Base-by-base conservation (phyloP, 495 filamentous ascomycete genomes). In the Xylaria intraflava region DNA sequence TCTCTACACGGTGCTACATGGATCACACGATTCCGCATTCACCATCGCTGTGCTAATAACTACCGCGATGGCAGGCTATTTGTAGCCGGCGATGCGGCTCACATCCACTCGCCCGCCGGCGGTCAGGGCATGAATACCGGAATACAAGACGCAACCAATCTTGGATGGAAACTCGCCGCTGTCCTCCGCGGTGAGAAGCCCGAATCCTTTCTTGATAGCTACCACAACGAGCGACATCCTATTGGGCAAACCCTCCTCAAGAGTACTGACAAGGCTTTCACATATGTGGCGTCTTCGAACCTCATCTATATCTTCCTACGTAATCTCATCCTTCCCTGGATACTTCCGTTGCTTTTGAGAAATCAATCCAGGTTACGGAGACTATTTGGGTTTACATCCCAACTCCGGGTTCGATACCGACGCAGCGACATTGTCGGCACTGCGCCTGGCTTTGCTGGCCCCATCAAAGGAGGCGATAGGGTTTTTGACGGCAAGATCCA, bases 121-220 rank as follows among this genome's bases (percentile, higher is more conserved):
- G 80, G 75, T 0, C 78, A 79, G 43, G 81, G 81, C 2, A 78
- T 84, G 72, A 85, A 84, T 59, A 77, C 75, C 0, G 80, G 81
- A 1, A 77, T 83, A 10, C 72, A 77, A 30, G 80, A 84, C 46
- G 66, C 78, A 0, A 62, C 79, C 46, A 82, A 83, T 47, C 68
- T 83, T 0, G 78, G 75, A 2, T 85, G 82, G 82, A 78, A 78
- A 46, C 64, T 79, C 6, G 69, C 62, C 0, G 46, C 58, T 4
- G 70, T 69, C 6, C 47, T 77, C n/a, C 52, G 53, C 0, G 49
- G 35, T 4, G 54, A 65, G 22, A 54, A 56, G 8, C 43, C 41
- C 0, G 58, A 63, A 2, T 60, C 54, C 1, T 55, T 73, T 23
- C 62, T 74, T 0, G 57, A 69, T n/a, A 72, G 59, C 23, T 74